These are phyloP conservation scores for Berberis thunbergii DNA, from an alignment of 164 flowering plant species.

Conservation along the genomic window DNA sequence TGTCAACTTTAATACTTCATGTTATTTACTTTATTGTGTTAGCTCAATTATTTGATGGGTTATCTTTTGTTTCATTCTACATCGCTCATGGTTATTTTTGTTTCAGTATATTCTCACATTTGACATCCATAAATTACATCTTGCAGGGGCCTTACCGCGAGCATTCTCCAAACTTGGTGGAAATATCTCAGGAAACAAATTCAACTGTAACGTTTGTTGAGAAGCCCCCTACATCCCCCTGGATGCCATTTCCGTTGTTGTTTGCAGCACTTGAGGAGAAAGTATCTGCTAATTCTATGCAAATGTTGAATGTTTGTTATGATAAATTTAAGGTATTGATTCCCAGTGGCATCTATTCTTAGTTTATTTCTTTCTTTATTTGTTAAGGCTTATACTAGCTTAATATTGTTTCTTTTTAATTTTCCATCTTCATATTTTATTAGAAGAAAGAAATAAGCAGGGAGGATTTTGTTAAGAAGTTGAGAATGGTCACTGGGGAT, in stretches of 20 bases:
- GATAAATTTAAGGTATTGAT: constrained; percentile 45
- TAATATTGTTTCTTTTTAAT: neutral
- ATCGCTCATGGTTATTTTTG: too few species aligned
- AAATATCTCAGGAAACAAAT: constrained; percentile 16
- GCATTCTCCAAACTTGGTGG: constrained; percentile 7
- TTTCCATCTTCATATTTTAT: neutral
- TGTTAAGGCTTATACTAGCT: neutral
- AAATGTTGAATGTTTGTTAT: constrained; percentile 34
- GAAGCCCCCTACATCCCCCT: constrained; percentile 66
- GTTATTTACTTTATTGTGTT: neutral
- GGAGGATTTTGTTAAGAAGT: constrained; percentile 52
- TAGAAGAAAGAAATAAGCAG: constrained; percentile 49
- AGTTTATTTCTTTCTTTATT: neutral
- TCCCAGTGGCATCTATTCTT: neutral
- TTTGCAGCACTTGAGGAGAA: constrained; percentile 57
- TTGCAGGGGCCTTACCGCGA: constrained; percentile 18
- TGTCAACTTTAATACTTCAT: too few species aligned
- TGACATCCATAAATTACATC: neutral
- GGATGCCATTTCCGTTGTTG: constrained; percentile 87
- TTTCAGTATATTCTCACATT: neutral
- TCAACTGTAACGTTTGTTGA: constrained; percentile 16
- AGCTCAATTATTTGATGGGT: too few species aligned
- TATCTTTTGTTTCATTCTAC: too few species aligned
- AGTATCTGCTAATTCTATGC: constrained; percentile 44
- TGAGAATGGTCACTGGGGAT: constrained; percentile 78